Percentiles rank a stretch among this genome's conserved stretches.
phyloP scores from a whole-genome alignment of 257 asterid genomes.

The Jacaranda mimosifolia region DNA sequence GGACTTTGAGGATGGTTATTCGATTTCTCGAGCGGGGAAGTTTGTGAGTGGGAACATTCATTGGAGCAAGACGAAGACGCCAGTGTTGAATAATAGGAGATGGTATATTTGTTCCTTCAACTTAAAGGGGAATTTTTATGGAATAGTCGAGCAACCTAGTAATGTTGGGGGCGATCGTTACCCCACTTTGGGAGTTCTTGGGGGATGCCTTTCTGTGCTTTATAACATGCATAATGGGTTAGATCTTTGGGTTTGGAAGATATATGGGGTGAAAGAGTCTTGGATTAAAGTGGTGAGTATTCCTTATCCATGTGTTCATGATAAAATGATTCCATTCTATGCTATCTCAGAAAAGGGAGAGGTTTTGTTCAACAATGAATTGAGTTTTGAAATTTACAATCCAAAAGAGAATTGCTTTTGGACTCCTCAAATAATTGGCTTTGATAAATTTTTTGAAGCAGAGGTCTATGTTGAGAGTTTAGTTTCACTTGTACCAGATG shows the following conservation, averaged over 20 bases:
- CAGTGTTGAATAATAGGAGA: no score
- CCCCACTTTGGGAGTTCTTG: neutral
- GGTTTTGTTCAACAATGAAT: slow-evolving; percentile 34
- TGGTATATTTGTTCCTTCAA: neutral
- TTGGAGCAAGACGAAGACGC: slow-evolving; percentile 35
- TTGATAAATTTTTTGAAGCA: neutral
- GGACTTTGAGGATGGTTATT: slow-evolving; percentile 8
- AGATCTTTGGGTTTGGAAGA: slow-evolving; percentile 3
- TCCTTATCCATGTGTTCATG: slow-evolving; percentile 24
- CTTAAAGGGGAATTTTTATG: neutral
- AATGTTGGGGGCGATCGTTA: neutral
- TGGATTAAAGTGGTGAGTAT: slow-evolving; percentile 28
- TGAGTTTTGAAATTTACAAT: slow-evolving; percentile 31
- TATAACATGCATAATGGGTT: neutral
- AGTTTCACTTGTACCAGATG: neutral
- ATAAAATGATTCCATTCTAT: slow-evolving; percentile 17
- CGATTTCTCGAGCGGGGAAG: neutral
- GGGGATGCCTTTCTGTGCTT: neutral
- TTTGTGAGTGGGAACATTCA: slow-evolving; percentile 53
- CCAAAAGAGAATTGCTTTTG: slow-evolving; percentile 15
- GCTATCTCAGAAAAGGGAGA: slow-evolving; percentile 39
- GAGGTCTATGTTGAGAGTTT: slow-evolving; percentile 11
- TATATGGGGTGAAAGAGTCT: slow-evolving; percentile 16
- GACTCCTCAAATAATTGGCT: slow-evolving; percentile 1
- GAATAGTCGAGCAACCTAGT: neutral